A percentile compares a stretch with the other conserved stretches of the same genome.
Evolutionary conservation across 2,329 filamentous ascomycete genomes (phyloP).

Genomic region (Scytalidium sp.): DNA sequence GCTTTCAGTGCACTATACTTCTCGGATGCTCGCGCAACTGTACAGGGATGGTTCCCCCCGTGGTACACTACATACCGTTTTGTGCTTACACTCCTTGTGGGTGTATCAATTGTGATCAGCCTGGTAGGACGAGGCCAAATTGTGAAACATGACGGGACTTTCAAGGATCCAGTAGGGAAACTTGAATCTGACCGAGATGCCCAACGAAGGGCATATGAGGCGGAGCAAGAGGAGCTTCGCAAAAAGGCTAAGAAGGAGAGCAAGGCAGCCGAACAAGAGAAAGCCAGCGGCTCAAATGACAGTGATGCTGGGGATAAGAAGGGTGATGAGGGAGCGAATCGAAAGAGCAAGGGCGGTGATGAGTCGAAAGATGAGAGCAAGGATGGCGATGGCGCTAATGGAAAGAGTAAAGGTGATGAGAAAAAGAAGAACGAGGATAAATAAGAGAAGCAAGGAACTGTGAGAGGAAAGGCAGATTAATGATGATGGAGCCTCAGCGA

Average conservation of each 20-base stretch:
- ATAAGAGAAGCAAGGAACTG: slow-evolving; percentile 5
- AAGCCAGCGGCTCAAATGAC: not conserved
- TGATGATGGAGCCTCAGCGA: not conserved
- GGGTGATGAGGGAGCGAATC: slow-evolving; percentile 1
- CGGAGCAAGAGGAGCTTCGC: slow-evolving; percentile 24
- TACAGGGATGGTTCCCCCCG: slow-evolving; percentile 71
- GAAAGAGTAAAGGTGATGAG: slow-evolving; percentile 38
- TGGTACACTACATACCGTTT: slow-evolving; percentile 94
- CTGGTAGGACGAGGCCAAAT: slow-evolving; percentile 76
- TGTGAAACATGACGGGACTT: slow-evolving; percentile 18
- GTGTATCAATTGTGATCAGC: slow-evolving; percentile 74
- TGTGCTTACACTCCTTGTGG: slow-evolving; percentile 86
- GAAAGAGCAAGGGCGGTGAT: slow-evolving; percentile 7
- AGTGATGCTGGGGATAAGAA: slow-evolving; percentile 2
- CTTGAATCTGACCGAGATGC: slow-evolving; percentile 22
- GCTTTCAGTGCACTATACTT: slow-evolving; percentile 87
- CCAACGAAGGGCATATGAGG: slow-evolving; percentile 25
- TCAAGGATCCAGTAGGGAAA: slow-evolving; percentile 25
- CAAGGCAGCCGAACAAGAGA: slow-evolving; percentile 7
- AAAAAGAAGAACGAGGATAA: slow-evolving; percentile 26
- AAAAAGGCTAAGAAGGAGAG: slow-evolving; percentile 6
- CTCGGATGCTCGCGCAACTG: slow-evolving; percentile 70
- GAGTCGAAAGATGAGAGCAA: slow-evolving; percentile 14
- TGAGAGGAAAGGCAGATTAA: slow-evolving; percentile 25
- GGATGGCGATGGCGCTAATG: slow-evolving; percentile 8